Percentiles rank a stretch among this genome's conserved stretches.
These are phyloP conservation scores for Carex littledalei DNA, from an alignment of 176 grass and related monocot genomes.

Conservation along the genomic window DNA sequence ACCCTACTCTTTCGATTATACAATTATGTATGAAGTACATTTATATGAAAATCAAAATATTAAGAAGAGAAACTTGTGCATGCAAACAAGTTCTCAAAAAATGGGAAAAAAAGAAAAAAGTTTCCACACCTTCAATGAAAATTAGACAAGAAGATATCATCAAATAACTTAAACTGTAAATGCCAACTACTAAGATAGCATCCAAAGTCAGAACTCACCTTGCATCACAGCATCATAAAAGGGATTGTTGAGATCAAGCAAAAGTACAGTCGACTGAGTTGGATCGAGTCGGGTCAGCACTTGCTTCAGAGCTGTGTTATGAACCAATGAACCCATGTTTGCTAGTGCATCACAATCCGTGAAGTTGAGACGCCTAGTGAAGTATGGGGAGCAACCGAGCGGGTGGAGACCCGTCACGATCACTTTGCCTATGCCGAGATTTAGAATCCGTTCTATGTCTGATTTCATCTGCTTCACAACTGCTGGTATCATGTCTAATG, in stretches of 20 bases:
- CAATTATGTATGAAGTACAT: too few relatives aligned
- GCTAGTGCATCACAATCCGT: conserved; percentile 36
- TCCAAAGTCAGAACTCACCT: not conserved
- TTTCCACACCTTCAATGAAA: not conserved
- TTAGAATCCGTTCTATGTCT: conserved; percentile 45
- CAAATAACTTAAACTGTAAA: not conserved
- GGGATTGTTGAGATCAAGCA: conserved; percentile 54
- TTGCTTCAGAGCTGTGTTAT: conserved; percentile 41
- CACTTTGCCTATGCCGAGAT: conserved; percentile 49
- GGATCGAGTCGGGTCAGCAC: conserved; percentile 38
- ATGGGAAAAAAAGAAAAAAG: too few relatives aligned
- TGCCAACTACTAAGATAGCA: not conserved
- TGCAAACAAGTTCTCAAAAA: too few relatives aligned
- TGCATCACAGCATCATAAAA: conserved; percentile 22
- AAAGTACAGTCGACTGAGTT: conserved; percentile 34
- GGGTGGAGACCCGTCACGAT: conserved; percentile 80
- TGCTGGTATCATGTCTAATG: conserved; percentile 41
- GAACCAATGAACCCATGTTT: conserved; percentile 38
- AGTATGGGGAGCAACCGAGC: conserved; percentile 53
- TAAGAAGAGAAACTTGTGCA: too few relatives aligned
- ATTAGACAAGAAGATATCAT: not conserved
- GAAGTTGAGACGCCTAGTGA: conserved; percentile 45
- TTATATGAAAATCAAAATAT: too few relatives aligned
- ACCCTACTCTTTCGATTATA: too few relatives aligned
- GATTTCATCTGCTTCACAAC: conserved; percentile 30